Evolutionary conservation across 1,139 yeast species (phyloP), one percentile per base, ranked within the genome.

Genomic region (Kodamaea sp.): DNA sequence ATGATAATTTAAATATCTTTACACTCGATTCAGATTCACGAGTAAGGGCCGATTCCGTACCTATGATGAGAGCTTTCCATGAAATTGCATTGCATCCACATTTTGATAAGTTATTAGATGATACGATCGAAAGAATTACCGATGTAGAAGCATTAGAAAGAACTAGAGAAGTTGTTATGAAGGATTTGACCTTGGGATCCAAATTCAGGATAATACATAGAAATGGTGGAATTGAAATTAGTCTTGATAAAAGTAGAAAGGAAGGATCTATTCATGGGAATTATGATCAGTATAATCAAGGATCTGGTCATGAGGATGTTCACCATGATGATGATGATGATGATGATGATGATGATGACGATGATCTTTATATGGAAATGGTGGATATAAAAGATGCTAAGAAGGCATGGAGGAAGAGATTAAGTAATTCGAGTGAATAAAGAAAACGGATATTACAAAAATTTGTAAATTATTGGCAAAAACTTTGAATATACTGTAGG

Each of bases 61-160:
- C 94, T 1, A 85, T 86, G 95, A 84, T 86, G 95, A 74, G 90
- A 50, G 95, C 92, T 2, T 86, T 86, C 57, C 79, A 84, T 44
- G 95, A 86, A 53, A 83, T 86, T 39, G 84, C 84, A 0, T 64
- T 78, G 2, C 81, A 79, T 58, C 85, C 87, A 0, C 84, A 81
- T 15, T 86, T 86, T 52, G 83, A 83, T 40, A 76, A 80, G 40
- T 63, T 85, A n/a, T 62, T 86, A 29, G 73, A 74, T 11, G 87
- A 84, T 42, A 82, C 94, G 0, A 64, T 79, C n/a, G 79, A 81
- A 40, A 65, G 95, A 40, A 86, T 86, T 2, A 73, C 78, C 7
- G 92, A 81, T 30, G 85, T 86, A 40, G 95, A 86, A 58, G 76
- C 88, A 1, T 65, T 86, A 39, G 84, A 81, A n/a, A 75, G 95